Conservation (phyloP, 306 rosid genomes). For the Lablab purpureus region DNA sequence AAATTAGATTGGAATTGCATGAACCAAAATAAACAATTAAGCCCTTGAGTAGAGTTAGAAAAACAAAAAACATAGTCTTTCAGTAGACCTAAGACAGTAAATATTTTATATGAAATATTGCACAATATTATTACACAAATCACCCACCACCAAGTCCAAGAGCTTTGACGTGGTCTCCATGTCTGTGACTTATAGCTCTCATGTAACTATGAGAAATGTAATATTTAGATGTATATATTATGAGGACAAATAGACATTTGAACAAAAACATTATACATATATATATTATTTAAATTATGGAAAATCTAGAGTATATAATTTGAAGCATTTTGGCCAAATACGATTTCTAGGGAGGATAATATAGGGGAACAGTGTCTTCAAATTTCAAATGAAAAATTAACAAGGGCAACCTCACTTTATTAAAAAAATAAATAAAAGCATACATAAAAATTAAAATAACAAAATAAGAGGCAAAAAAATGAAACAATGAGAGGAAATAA, state of each 20-base stretch:
- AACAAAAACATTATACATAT: neutral
- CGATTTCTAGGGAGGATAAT: neutral
- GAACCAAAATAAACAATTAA: neutral
- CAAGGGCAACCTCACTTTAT: neutral
- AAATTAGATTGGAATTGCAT: slow-evolving; percentile 11
- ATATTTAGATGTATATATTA: neutral
- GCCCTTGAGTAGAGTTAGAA: neutral
- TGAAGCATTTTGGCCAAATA: neutral
- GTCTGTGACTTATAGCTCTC: neutral
- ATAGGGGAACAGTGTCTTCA: slow-evolving; percentile 9
- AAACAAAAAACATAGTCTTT: slow-evolving; percentile 13
- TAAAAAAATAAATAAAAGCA: neutral
- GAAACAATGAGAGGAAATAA: neutral
- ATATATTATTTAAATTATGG: neutral
- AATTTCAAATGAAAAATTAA: slow-evolving; percentile 6
- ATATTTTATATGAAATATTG: slow-evolving; percentile 5
- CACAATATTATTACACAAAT: slow-evolving; percentile 15
- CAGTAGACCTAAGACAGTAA: neutral
- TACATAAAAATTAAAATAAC: neutral
- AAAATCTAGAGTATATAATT: slow-evolving; percentile 3
- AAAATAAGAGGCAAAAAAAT: neutral
- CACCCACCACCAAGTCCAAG: slow-evolving; percentile 30
- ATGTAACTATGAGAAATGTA: slow-evolving; percentile 10
- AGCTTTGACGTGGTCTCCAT: neutral
- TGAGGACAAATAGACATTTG: slow-evolving; percentile 17